Percentiles rank a stretch among this genome's conserved stretches.
Conservation (phyloP, 345 rosid genomes). For the Psidium friedrichsthalianum region DNA sequence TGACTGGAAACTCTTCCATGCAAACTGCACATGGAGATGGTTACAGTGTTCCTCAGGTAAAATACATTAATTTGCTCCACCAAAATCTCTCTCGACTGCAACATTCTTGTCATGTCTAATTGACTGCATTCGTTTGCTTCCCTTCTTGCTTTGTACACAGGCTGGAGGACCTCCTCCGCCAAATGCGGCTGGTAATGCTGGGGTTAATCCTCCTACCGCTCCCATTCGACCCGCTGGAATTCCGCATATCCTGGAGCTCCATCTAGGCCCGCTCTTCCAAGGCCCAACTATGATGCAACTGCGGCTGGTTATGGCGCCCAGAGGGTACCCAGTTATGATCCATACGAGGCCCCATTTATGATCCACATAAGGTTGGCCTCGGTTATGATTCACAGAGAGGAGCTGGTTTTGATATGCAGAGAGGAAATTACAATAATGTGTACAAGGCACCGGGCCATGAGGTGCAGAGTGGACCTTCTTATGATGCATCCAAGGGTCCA, state of each 20-base stretch:
- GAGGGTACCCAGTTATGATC: conserved; percentile 10
- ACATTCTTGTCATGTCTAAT: not conserved
- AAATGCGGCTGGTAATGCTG: not conserved
- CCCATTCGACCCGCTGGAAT: conserved; percentile 12
- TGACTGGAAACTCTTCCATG: conserved; percentile 37
- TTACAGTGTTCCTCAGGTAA: conserved; percentile 52
- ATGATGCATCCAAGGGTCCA: conserved; percentile 12
- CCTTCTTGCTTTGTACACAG: not conserved
- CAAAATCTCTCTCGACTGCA: not conserved
- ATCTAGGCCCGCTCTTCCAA: conserved; percentile 35
- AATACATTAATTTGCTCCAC: not conserved
- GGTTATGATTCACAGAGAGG: conserved; percentile 24
- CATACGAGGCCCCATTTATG: conserved; percentile 17
- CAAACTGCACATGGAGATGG: conserved; percentile 43
- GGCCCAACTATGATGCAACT: conserved; percentile 22
- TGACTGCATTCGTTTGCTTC: not conserved
- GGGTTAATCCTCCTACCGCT: conserved; percentile 11
- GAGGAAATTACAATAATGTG: conserved; percentile 1
- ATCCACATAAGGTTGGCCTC: conserved; percentile 12
- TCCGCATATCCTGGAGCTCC: conserved; percentile 46
- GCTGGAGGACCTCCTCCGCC: conserved; percentile 1
- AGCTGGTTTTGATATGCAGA: conserved; percentile 20
- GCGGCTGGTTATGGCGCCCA: conserved; percentile 16
- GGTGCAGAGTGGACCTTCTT: conserved; percentile 13
- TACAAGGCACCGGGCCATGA: conserved; percentile 2